A percentile compares a stretch with the other conserved stretches of the same genome.
Conservation (phyloP, 179 eudicot species). For the Spinacia oleracea region DNA sequence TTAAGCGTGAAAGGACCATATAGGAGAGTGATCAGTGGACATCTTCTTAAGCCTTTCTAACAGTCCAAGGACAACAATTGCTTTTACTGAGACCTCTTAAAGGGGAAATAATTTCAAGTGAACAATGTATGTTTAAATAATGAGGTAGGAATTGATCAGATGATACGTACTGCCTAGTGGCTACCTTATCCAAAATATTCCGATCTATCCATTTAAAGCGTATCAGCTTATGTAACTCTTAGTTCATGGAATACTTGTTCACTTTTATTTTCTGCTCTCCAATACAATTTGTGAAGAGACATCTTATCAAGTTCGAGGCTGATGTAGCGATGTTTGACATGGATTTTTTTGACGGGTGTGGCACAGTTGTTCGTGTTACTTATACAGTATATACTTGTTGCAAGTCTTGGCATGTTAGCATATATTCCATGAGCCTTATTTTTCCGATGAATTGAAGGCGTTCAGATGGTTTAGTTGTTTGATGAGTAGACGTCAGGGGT, state of each 20-base stretch:
- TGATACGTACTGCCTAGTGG: not conserved
- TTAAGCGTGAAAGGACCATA: not conserved
- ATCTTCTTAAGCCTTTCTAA: not conserved
- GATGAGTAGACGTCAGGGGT: not conserved
- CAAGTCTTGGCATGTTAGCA: not conserved
- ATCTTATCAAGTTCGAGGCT: not conserved
- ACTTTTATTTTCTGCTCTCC: not conserved
- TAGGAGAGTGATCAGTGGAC: conserved; percentile 1
- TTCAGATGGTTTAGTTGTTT: conserved; percentile 2
- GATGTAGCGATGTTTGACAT: not conserved
- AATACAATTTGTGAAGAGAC: not conserved
- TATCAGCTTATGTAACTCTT: not conserved
- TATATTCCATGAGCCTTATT: not conserved
- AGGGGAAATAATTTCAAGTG: not conserved
- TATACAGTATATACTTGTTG: not conserved
- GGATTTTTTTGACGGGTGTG: no score
- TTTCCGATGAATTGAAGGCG: not conserved
- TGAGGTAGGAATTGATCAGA: not conserved
- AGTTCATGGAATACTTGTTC: no score
- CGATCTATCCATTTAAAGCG: not conserved
- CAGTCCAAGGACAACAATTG: not conserved
- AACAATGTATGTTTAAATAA: not conserved
- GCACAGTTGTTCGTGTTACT: not conserved
- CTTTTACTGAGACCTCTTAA: not conserved
- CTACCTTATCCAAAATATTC: not conserved